Base-by-base conservation (phyloP, 345 rosid genomes). In the Eutrema heterophyllum region DNA sequence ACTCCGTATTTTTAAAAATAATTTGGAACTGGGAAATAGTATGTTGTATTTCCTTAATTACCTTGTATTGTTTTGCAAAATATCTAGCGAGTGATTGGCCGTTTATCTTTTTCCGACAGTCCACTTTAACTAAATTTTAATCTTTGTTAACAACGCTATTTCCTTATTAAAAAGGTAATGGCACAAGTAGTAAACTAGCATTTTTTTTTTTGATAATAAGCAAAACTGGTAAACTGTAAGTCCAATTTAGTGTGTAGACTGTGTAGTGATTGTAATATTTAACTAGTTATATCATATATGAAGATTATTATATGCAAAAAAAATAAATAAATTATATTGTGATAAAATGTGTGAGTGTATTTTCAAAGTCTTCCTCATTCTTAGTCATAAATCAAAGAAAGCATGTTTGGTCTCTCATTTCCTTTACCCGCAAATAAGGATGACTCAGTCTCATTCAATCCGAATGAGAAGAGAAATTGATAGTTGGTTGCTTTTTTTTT, bases 381-480 rank as follows among this genome's bases (percentile, higher is more conserved):
- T 38, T 18, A 74, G 54, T 58, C 73, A 40, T 4, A 30, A 52
- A 57, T 75, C 79, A 61, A 68, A 68, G 51, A 51, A 75, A 43
- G 64, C 57, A 53, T 35, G 64, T 40, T 40, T 59, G 33, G 61
- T 7, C 61, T 7, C 61, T 74, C 30, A 50, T 40, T 29, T 58
- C 46, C 46, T 52, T 61, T 52, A 61, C 69, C 79, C 0, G 63
- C 33, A 75, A 60, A 8, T 44, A 60, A 59, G 69, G 69, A 41
- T 35, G 74, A 75, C 58, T 75, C 48, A 0, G 68, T 75, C 64
- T 68, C 55, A 52, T 52, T 68, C 64, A 41, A 51, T 60, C 51
- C 56, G 9, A 35, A 67, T 49, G 67, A 5, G 32, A 13, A 64
- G 18, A 48, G 7, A 15, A 64, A 15, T 45, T 64, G 27, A 7